A percentile compares a stretch with the other conserved stretches of the same genome.
Conservation (phyloP, 169 alveolate genomes). For the Babesia ovis region DNA sequence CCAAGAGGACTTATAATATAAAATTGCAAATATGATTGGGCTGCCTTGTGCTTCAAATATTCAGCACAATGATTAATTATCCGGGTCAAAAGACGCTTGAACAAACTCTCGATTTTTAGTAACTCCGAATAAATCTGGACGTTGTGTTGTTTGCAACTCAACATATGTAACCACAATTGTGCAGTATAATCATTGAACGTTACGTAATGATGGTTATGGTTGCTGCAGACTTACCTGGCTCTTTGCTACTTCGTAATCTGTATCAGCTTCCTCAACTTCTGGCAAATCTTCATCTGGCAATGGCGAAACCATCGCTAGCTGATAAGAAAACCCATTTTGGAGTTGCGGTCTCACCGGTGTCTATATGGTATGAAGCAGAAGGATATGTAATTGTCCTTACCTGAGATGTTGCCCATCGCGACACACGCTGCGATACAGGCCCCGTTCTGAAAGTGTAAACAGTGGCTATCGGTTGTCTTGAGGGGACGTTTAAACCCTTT, state of each 20-base stretch:
- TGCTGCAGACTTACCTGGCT: conserved; percentile 25
- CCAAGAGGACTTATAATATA: conserved; percentile 51
- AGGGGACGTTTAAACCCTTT: not conserved
- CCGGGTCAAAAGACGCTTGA: conserved; percentile 39
- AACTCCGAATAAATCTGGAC: conserved; percentile 42
- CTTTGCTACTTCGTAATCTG: conserved; percentile 48
- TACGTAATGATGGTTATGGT: not conserved
- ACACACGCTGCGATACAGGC: not conserved
- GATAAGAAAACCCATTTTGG: too few species aligned
- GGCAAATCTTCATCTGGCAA: not conserved
- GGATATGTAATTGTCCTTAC: not conserved
- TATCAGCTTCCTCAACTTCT: conserved; percentile 9
- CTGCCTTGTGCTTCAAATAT: conserved; percentile 28
- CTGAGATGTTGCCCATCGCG: conserved; percentile 4
- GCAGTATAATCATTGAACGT: not conserved
- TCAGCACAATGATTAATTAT: conserved; percentile 33
- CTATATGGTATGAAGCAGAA: not conserved
- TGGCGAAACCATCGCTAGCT: conserved; percentile 5
- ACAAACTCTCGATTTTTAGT: conserved; percentile 22
- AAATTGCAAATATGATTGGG: conserved; percentile 29
- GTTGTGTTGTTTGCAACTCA: not conserved
- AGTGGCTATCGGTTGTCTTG: conserved; percentile 9
- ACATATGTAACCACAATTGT: not conserved
- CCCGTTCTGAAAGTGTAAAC: not conserved
- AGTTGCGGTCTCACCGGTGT: not conserved